Evolutionary conservation across 2,329 filamentous ascomycete genomes (phyloP).

Genomic region (Coniochaeta sp.): DNA sequence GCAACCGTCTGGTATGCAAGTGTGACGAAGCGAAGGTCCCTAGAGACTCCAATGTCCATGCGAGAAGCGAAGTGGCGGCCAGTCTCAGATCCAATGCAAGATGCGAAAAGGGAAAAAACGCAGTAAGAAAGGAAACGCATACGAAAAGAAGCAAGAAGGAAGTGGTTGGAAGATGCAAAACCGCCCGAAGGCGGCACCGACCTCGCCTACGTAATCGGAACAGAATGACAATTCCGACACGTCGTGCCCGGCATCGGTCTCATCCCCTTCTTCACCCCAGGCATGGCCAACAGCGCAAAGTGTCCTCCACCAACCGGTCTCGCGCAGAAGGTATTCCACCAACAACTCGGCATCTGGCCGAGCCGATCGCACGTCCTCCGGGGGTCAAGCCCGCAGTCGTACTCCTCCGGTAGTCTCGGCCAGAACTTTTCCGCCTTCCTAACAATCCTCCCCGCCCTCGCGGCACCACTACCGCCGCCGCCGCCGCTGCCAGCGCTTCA

Average conservation of each 20-base stretch:
- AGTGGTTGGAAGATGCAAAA: too few relatives aligned
- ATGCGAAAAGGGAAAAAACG: too few relatives aligned
- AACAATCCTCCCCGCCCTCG: neutral
- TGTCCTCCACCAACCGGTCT: neutral
- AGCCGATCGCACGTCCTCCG: neutral
- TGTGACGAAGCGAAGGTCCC: too few relatives aligned
- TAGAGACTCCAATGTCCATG: too few relatives aligned
- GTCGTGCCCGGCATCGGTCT: neutral
- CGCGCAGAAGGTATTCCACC: neutral
- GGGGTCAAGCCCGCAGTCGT: neutral
- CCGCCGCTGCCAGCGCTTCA: neutral
- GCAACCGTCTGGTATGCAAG: too few relatives aligned
- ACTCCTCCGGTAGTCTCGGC: neutral
- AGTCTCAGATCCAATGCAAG: too few relatives aligned
- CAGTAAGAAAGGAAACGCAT: too few relatives aligned
- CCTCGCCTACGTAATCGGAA: too few relatives aligned
- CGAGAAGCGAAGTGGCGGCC: too few relatives aligned
- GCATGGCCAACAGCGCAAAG: slow-evolving; percentile 1
- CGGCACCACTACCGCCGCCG: neutral
- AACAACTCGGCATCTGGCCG: neutral
- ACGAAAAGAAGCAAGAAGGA: too few relatives aligned
- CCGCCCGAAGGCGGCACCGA: too few relatives aligned
- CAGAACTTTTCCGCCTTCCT: neutral
- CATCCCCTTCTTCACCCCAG: neutral
- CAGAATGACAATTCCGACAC: neutral